Evolutionary conservation across 257 asterid genomes (phyloP), one percentile per base, ranked within the genome.

Genomic region (Solanum verrucosum): DNA sequence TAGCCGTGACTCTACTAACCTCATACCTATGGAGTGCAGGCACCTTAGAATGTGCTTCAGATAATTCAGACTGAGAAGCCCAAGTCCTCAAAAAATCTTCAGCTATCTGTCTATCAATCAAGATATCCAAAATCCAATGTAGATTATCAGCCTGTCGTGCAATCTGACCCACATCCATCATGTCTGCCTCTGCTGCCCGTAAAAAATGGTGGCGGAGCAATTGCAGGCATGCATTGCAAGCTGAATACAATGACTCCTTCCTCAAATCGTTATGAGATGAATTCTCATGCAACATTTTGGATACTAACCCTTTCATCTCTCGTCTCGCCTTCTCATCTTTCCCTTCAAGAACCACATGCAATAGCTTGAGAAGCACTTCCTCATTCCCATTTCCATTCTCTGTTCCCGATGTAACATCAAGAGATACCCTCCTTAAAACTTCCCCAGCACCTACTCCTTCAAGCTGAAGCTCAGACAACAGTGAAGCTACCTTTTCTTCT

Each of bases 291-390:
- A 97, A 92, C 98, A 97, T 93, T 93, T 96, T 97, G 42, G 95
- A 90, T 11, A 97, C 97, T 79, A 97, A 88, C 21, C 86, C 87
- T 90, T 96, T 97, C 99, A 97, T 97, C 87, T 97, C 99, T 84
- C 98, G 90, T 91, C 99, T 92, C 12, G 99, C 99, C 87, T 97
- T 97, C 92, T 96, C 99, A 75, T 97, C 99, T 91, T 97, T 95
- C 77, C 99, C 99, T 91, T 97, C 98, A 33, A 96, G 98, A 88
- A 97, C 99, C 27, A 93, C 98, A 25, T 93, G 96, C 88, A 97
- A 88, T 79, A 97, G 94, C 91, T 94, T 94, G 90, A 96, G 94
- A 73, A 95, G 98, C 87, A 96, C 95, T 89, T 93, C 94, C 88
- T 95, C 99, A 40, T 93, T 92, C 29, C 92, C 96, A 75, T 84